Evolutionary conservation across 495 filamentous ascomycete genomes (phyloP).

Genomic region (Tetracladium marchalianum): DNA sequence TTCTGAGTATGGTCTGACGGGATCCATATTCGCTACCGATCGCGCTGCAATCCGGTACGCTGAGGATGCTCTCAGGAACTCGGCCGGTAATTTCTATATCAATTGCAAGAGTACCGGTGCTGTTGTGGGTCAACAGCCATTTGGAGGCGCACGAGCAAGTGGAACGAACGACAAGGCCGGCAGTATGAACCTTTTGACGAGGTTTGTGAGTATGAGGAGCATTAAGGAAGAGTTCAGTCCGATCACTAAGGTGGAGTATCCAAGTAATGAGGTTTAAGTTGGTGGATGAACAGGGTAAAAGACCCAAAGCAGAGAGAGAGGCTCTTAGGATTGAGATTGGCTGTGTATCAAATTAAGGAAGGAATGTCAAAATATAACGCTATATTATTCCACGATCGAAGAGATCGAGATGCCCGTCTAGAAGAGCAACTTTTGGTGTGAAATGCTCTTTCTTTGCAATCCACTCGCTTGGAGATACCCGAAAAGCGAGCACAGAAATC

Average conservation of each 20-base stretch:
- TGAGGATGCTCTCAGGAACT: slow-evolving; percentile 63
- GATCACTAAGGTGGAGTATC: slow-evolving; percentile 61
- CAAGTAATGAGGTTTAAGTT: slow-evolving; percentile 55
- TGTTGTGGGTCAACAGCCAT: slow-evolving; percentile 87
- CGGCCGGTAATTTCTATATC: slow-evolving; percentile 85
- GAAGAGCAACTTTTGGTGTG: too few species aligned
- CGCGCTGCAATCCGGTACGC: slow-evolving; percentile 55
- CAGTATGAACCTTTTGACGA: slow-evolving; percentile 58
- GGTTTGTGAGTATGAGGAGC: slow-evolving; percentile 75
- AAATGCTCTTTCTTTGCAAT: too few species aligned
- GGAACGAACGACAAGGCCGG: slow-evolving; percentile 93
- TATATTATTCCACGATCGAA: too few species aligned
- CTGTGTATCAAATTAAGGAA: too few species aligned
- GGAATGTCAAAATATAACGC: too few species aligned
- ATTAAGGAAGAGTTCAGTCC: slow-evolving; percentile 86
- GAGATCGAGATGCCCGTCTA: too few species aligned
- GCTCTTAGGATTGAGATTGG: too few species aligned
- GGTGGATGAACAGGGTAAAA: too few species aligned
- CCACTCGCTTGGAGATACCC: too few species aligned
- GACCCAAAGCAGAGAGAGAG: too few species aligned
- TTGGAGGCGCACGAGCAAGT: slow-evolving; percentile 76
- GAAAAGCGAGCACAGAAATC: too few species aligned
- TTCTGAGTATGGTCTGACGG: slow-evolving; percentile 70
- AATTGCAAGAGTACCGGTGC: slow-evolving; percentile 91
- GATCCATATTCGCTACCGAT: slow-evolving; percentile 68